Base-by-base conservation (phyloP, 2,329 filamentous ascomycete species). In the Dothiorella sarmentorum region DNA sequence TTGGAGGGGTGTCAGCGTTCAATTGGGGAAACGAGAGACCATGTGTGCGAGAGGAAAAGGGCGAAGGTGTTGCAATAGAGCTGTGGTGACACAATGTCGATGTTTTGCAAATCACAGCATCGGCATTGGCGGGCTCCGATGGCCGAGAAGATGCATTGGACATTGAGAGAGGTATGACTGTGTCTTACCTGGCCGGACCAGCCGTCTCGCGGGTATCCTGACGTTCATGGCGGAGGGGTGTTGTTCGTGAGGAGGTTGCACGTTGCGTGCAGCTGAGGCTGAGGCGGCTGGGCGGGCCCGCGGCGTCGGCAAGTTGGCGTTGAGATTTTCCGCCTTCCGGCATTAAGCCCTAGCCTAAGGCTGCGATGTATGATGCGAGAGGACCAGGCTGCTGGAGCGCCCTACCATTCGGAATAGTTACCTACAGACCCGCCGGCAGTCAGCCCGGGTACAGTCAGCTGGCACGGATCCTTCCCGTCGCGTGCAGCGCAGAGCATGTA, bases 191-290 rank as follows among this genome's bases (percentile, higher is more conserved):
- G 80, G 78, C 68, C 78, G 77, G 58, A 81, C 77, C 66, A 87
- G 75, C 76, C 82, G 82, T 77, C 84, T 77, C 67, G 84, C 78
- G 65, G 86, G 84, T 69, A 85, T 75, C 72, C 82, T 81, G 67
- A 87, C 73, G 75, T 80, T 89, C 87, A 90, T 91, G 69, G 63
- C 56, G 68, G 67, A 67, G 66, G 61, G 63, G 59, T 35, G 47
- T 51, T 35, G 47, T 22, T 56, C 47, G 56, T 44, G 53, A 63
- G 10, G 45, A 15, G 26, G 24, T 11, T 47, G 44, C 44, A 20
- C n/a, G n/a, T n/a, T n/a, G n/a, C n/a, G n/a, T n/a, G n/a, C n/a
- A n/a, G n/a, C n/a, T n/a, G n/a, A n/a, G n/a, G n/a, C n/a, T n/a
- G n/a, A n/a, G n/a, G n/a, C n/a, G n/a, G n/a, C n/a, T n/a, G n/a